Evolutionary conservation across 129 eudicot species (phyloP), one percentile per base, ranked within the genome.

Genomic region (Gnaphalium uliginosum): DNA sequence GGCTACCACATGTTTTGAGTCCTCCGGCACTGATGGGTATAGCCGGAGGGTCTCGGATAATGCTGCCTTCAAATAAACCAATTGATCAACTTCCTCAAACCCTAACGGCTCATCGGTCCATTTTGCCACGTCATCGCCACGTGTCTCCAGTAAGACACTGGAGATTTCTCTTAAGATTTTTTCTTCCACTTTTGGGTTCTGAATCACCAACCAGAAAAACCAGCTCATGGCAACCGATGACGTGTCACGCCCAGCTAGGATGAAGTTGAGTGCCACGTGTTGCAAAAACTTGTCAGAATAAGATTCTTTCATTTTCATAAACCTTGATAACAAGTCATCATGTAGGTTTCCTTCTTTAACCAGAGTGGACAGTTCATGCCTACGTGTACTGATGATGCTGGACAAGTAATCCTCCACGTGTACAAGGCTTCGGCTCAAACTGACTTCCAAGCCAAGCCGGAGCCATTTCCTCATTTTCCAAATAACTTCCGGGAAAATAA

Each of bases 161-260:
- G 86, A 86, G 5, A 91, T 82, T 74, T 91, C 95, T 8, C 23
- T 74, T 1, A 91, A 73, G n/a, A 91, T 91, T 18, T 85, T 83
- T 23, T 88, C 81, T 69, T 91, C 95, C 19, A 88, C 86, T 32
- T 69, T 69, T 17, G 98, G 96, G 26, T 90, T 76, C 17, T 93
- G 94, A 58, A 81, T 90, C 53, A 88, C 77, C 76, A 90, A 41
- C 92, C 92, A 93, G 60, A 93, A 93, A 79, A 90, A 93, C 98
- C 98, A 92, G 86, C 96, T 87, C 83, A 92, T 81, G 3, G 98
- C 98, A 2, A 86, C 98, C 1, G 98, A 93, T 65, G 98, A 90
- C 68, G 98, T 92, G 95, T 92, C 98, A 5, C 98, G 94, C 66
- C 98, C 98, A 79, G 98, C 98, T 73, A 93, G 90, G 95, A 93